Evolutionary conservation across 2,329 filamentous ascomycete species (phyloP).

Genomic region (Fusarium sp.): DNA sequence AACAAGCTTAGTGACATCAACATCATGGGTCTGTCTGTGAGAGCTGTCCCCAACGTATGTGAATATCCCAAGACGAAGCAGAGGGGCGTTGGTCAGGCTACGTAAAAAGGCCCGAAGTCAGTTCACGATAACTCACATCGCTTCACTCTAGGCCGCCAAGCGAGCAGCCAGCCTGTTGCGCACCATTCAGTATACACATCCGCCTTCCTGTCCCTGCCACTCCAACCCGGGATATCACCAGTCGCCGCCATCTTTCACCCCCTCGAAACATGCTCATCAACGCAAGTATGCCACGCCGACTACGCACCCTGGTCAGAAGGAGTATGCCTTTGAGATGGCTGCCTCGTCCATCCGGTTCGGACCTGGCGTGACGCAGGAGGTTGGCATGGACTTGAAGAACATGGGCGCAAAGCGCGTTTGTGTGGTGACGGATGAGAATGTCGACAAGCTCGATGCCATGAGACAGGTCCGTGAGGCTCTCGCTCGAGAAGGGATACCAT

Average conservation of each 20-base stretch:
- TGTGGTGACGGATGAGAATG: slow-evolving; percentile 88
- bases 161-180: slow-evolving; percentile 78
- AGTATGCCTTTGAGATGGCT: slow-evolving; percentile 99
- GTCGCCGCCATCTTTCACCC: slow-evolving; percentile 64
- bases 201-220: slow-evolving; percentile 90
- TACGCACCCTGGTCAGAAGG: slow-evolving; percentile 71
- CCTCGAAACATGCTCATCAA: slow-evolving; percentile 51
- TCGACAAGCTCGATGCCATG: slow-evolving; percentile 87
- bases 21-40: slow-evolving; percentile 45
- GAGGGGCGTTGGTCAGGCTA: neutral
- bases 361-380: slow-evolving; percentile 90
- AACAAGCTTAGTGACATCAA: slow-evolving; percentile 11
- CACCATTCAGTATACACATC: slow-evolving; percentile 91
- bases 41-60: slow-evolving; percentile 50
- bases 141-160: slow-evolving; percentile 59
- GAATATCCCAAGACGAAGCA: neutral
- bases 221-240: slow-evolving; percentile 86
- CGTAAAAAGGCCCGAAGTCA: neutral
- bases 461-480: slow-evolving; percentile 85
- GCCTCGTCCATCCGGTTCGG: slow-evolving; percentile 95
- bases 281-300: slow-evolving; percentile 78
- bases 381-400: slow-evolving; percentile 97
- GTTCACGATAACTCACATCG: slow-evolving; percentile 6
- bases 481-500: slow-evolving; percentile 79
- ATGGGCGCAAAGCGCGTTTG: slow-evolving; percentile 86